Base-by-base conservation (phyloP, 106 monocot genomes). In the Hemerocallis citrina region DNA sequence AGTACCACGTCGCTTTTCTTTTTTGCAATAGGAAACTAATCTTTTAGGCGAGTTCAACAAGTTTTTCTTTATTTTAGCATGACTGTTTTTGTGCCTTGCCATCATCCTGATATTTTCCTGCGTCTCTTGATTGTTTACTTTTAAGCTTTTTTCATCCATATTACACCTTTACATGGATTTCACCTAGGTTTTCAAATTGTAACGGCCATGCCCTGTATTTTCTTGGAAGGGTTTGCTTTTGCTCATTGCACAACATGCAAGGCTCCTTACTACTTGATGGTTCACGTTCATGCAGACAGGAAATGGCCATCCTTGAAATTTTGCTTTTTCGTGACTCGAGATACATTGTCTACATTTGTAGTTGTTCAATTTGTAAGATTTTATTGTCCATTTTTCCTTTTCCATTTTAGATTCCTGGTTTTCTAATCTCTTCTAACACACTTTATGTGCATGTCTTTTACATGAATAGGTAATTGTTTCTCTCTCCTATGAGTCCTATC, bases 241-340 rank as follows among this genome's bases (percentile, higher is more conserved):
- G 80, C 84, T 61, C 96, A 96, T 72, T 96, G 96, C 55, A 96
- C 96, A 61, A 96, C 96, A 15, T 96, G 96, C 77, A 96, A 96
- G 63, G 84, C 84, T 57, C 96, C 96, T 20, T 96, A 96, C 63
- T 84, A 96, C 52, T 65, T 96, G 81, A 84, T 84, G 79, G 96
- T 91, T 63, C 84, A 86, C 36, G 68, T 68, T 19, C 96, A 84
- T 59, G 65, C 87, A 31, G 96, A 96, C 55, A 81, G 90, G 70
- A 90, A 96, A 74, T 96, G 90, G 95, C 49, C 90, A 67, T 86
- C 86, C 22, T 72, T 96, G 52, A 96, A 96, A 57, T 96, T 96
- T 48, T 81, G 86, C 21, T 90, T 87, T 69, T 96, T 96, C 69
- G 94, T 95, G 19, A 95, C 94, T 36, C 71, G 95, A 49, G 90